These are phyloP conservation scores for Allium sativum DNA, from an alignment of 106 monocot genomes.

Conservation along the genomic window DNA sequence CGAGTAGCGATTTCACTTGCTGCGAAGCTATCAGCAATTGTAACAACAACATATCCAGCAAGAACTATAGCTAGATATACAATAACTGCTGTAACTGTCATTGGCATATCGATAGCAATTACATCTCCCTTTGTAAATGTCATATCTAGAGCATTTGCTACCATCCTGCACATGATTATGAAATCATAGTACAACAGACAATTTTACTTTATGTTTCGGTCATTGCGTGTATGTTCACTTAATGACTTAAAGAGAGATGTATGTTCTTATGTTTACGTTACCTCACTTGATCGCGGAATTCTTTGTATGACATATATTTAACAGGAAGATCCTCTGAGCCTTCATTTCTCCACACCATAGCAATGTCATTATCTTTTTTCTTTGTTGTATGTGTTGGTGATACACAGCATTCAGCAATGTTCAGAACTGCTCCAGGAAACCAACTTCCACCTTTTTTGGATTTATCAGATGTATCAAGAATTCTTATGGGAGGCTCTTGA, in stretches of 20 bases:
- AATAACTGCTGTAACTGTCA: constrained; percentile 82
- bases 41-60: constrained; percentile 88
- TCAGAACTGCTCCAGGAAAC: constrained; percentile 68
- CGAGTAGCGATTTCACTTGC: constrained; percentile 71
- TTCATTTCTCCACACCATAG: constrained; percentile 84
- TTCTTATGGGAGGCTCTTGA: constrained; percentile 43
- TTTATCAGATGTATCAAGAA: constrained; percentile 58
- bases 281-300: constrained; percentile 84
- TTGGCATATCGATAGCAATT: constrained; percentile 98
- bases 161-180: constrained; percentile 38
- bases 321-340: constrained; percentile 50
- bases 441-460: constrained; percentile 55
- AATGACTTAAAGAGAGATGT: background rate
- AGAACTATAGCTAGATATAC: constrained; percentile 85
- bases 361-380: constrained; percentile 56
- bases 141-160: constrained; percentile 74
- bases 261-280: constrained; percentile 9
- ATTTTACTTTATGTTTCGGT: background rate
- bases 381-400: constrained; percentile 35
- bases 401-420: constrained; percentile 87
- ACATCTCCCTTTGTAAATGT: constrained; percentile 71
- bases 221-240: background rate
- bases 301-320: constrained; percentile 51
- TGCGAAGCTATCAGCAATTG: constrained; percentile 95
- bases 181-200: background rate